Percentiles rank a stretch among this genome's conserved stretches.
phyloP scores from a whole-genome alignment of 768 basidiomycete species.

The Mycena polygramma region DNA sequence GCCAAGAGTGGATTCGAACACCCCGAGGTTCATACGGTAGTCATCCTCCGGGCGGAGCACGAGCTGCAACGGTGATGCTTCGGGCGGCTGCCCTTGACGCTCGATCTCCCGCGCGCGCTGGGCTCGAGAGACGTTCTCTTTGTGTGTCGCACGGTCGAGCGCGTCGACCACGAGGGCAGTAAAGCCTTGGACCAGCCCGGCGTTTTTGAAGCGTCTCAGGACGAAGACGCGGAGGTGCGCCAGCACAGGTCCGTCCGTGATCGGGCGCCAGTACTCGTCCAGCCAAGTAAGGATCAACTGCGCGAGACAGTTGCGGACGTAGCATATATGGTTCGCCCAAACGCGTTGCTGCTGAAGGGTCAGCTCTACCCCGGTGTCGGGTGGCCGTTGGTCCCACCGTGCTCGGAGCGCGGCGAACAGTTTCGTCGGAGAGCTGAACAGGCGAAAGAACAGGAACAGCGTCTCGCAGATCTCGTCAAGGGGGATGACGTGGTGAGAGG shows the following conservation, averaged over 20 bases:
- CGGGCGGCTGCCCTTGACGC: slow-evolving; percentile 37
- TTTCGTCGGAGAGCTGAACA: slow-evolving; percentile 67
- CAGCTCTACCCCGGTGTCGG: slow-evolving; percentile 35
- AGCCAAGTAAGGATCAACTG: slow-evolving; percentile 79
- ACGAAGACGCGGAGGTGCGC: slow-evolving; percentile 44
- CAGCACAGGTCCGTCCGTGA: slow-evolving; percentile 60
- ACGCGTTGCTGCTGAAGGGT: slow-evolving; percentile 50
- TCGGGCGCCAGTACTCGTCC: slow-evolving; percentile 74
- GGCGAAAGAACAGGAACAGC: slow-evolving; percentile 81
- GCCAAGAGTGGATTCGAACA: slow-evolving; percentile 53
- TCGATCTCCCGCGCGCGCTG: slow-evolving; percentile 24
- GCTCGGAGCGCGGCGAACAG: slow-evolving; percentile 55
- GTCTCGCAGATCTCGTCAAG: slow-evolving; percentile 61
- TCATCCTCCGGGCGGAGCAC: slow-evolving; percentile 45
- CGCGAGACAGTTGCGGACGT: slow-evolving; percentile 70
- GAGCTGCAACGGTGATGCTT: slow-evolving; percentile 38
- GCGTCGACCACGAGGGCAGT: slow-evolving; percentile 45
- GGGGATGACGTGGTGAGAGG: slow-evolving; percentile 52
- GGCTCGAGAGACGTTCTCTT: slow-evolving; percentile 18
- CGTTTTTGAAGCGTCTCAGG: slow-evolving; percentile 39
- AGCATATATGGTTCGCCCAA: slow-evolving; percentile 57
- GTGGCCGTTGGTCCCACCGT: slow-evolving; percentile 62
- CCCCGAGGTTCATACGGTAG: slow-evolving; percentile 44
- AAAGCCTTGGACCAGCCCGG: slow-evolving; percentile 46
- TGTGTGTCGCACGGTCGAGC: slow-evolving; percentile 40